These are phyloP conservation scores for Moesziomyces antarcticus DNA, from an alignment of 1,284 basidiomycete species.

Conservation along the genomic window DNA sequence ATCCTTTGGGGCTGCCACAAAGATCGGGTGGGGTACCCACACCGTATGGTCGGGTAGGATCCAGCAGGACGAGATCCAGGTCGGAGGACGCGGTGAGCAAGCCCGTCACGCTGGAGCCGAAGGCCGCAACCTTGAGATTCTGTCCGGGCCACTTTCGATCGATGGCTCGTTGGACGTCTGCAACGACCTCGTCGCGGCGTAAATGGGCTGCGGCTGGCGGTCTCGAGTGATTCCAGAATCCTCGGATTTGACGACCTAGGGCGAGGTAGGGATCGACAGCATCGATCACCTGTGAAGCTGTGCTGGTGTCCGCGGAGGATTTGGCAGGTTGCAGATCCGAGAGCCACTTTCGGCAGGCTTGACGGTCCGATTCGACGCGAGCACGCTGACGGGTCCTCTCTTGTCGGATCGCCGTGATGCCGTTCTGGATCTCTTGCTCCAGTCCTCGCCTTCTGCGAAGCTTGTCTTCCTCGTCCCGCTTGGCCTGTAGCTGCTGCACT, in stretches of 20 bases:
- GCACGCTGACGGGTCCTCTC: slow-evolving; percentile 22
- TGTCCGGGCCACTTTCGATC: slow-evolving; percentile 38
- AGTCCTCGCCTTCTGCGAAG: slow-evolving; percentile 14
- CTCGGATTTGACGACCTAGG: slow-evolving; percentile 39
- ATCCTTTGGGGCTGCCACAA: not conserved
- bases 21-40: slow-evolving; percentile 43
- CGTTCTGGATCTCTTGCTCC: slow-evolving; percentile 22
- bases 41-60: slow-evolving; percentile 47
- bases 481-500: slow-evolving; percentile 33
- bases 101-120: slow-evolving; percentile 60
- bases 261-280: slow-evolving; percentile 18
- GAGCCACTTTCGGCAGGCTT: slow-evolving; percentile 28
- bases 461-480: slow-evolving; percentile 25
- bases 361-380: slow-evolving; percentile 12
- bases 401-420: slow-evolving; percentile 22
- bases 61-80: slow-evolving; percentile 57
- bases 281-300: not conserved
- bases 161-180: slow-evolving; percentile 47
- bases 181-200: slow-evolving; percentile 28
- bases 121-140: slow-evolving; percentile 46
- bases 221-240: slow-evolving; percentile 39
- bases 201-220: slow-evolving; percentile 12
- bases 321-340: slow-evolving; percentile 1
- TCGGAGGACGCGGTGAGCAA: slow-evolving; percentile 49
- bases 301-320: not conserved